Percentiles rank a stretch among this genome's conserved stretches.
Evolutionary conservation across 805 yeast species (phyloP).

Genomic region (Kodamaea restingae): DNA sequence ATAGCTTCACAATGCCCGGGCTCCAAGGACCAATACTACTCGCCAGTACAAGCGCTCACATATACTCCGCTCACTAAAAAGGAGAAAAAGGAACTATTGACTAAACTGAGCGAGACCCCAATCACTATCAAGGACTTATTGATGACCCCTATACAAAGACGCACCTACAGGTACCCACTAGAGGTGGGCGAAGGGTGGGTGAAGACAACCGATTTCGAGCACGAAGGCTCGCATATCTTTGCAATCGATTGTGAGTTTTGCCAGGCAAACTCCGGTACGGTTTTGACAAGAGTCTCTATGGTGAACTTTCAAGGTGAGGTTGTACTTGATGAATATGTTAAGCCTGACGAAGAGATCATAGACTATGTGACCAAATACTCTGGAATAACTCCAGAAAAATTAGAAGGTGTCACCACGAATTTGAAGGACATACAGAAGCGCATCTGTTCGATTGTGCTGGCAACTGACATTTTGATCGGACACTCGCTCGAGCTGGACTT

Average conservation of each 20-base stretch:
- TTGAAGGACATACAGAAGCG: slow-evolving; percentile 62
- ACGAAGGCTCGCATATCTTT: slow-evolving; percentile 60
- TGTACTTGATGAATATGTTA: slow-evolving; percentile 68
- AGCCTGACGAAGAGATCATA: slow-evolving; percentile 68
- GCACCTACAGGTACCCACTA: slow-evolving; percentile 54
- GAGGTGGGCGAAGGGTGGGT: slow-evolving; percentile 42
- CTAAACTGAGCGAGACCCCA: slow-evolving; percentile 32
- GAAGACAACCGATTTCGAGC: slow-evolving; percentile 50
- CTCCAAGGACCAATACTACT: slow-evolving; percentile 49
- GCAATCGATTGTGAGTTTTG: slow-evolving; percentile 97
- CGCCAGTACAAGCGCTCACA: slow-evolving; percentile 52
- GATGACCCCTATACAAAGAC: slow-evolving; percentile 46
- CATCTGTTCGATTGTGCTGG: slow-evolving; percentile 44
- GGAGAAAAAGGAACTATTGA: slow-evolving; percentile 44
- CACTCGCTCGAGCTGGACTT: slow-evolving; percentile 88
- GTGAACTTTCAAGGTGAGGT: slow-evolving; percentile 59
- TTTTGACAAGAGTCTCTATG: slow-evolving; percentile 72
- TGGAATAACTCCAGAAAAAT: slow-evolving; percentile 75
- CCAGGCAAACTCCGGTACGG: slow-evolving; percentile 54
- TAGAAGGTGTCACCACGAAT: slow-evolving; percentile 60
- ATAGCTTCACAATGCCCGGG: slow-evolving; percentile 67
- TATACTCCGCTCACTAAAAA: slow-evolving; percentile 53
- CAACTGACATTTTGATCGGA: slow-evolving; percentile 71
- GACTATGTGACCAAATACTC: slow-evolving; percentile 83
- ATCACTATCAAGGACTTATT: slow-evolving; percentile 50